Base-by-base conservation (phyloP, 768 basidiomycete genomes). In the Atractiella rhizophila region DNA sequence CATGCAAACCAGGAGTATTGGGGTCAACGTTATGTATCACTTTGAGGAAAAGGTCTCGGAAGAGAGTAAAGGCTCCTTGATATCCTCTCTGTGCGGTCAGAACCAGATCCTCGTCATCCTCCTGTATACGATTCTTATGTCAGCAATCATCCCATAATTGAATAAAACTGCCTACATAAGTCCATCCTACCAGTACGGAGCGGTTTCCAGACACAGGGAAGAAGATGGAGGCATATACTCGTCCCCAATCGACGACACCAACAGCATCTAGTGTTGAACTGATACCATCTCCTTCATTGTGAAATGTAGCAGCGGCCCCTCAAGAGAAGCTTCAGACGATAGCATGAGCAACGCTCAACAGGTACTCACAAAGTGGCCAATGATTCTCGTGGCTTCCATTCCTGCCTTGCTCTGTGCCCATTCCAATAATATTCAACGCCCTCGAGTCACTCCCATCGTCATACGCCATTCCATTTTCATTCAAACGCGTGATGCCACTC, bases 191-290 rank as follows among this genome's bases (percentile, higher is more conserved):
- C 5, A 40, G 6, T 11, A 50, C 44, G 5, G 38, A 36, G 2
- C 49, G 44, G 16, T 30, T 35, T 11, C 32, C 36, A 3, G 38
- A 31, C 26, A 43, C 40, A 4, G 51, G 51, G 36, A 52, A 50
- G 28, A 35, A 21, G 39, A 50, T 47, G 27, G 41, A 50, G 11
- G 51, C 51, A 36, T 52, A 52, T 0, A 42, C 35, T n/a, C 30
- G 35, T 35, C 51, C 51, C 49, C 48, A 50, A 41, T 52, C 48
- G 4, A 39, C 38, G 6, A 51, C 50, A 20, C 50, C 50, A 19
- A 31, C 38, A n/a, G n/a, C n/a, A n/a, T n/a, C n/a, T n/a, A n/a
- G n/a, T n/a, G n/a, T 23, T 25, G 35, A 36, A 13, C 12, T 15
- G 3, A 4, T 12, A 15, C 4, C 16, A 26, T 36, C 35, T 24